Base-by-base conservation (phyloP, 1,284 basidiomycete species). In the Ceraceosorus bombacis region DNA sequence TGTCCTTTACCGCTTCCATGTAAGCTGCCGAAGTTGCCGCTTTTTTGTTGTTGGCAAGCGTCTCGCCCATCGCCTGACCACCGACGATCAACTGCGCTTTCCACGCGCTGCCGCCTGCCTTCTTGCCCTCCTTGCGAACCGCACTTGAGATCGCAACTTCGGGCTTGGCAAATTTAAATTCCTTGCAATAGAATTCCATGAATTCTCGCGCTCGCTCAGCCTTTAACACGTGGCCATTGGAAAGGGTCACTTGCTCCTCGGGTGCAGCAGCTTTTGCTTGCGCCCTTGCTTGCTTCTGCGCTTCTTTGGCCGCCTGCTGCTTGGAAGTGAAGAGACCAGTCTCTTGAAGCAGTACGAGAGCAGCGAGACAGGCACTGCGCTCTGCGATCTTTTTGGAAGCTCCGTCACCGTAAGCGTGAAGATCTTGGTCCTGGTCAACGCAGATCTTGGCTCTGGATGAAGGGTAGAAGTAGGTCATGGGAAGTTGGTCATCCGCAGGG, bases 131-230 rank as follows among this genome's bases (percentile, higher is more conserved):
- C 6, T 15, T 10, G 10, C 51, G 41, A 2, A 41, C 5, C 6
- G 43, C 54, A 7, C 51, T 52, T 6, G 17, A 5, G 38, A 71
- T 49, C 4, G 61, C 52, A 61, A 96, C 80, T 55, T 91, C 88
- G 1, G 92, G 90, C 68, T 85, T 85, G n/a, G 83, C 82, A 70
- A 93, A 93, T 41, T 82, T 81, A 78, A 87, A 95, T 48, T 85
- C 82, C 50, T 85, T 84, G 78, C 91, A 95, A 76, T 96, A 96
- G 74, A 88, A 97, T 69, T 93, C 91, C 86, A 96, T 92, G 79
- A 96, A 97, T 66, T 85, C 85, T 57, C 88, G 85, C 0, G 91
- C 90, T 53, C 84, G 83, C 60, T 92, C 89, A 53, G 87, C 86
- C 6, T 80, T 81, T 66, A 94, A 82, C 37, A 15, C 38, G 13